These are phyloP conservation scores for Phylloporus rhodoxanthus DNA, from an alignment of 768 basidiomycete genomes.

Conservation along the genomic window DNA sequence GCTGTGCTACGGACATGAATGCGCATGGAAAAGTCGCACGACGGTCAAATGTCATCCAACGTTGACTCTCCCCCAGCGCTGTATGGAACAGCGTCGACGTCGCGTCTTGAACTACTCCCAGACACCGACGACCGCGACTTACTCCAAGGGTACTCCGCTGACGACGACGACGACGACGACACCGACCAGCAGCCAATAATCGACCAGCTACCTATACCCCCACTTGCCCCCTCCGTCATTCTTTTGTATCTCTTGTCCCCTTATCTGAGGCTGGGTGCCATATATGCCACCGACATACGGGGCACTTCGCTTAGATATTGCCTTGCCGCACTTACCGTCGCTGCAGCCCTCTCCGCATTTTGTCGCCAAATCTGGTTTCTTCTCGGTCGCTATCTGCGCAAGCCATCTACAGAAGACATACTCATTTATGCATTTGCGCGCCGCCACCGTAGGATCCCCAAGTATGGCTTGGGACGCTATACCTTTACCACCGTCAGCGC, in stretches of 20 bases:
- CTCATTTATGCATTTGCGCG: conserved; percentile 56
- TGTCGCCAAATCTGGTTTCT: conserved; percentile 71
- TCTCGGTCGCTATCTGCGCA: conserved; percentile 65
- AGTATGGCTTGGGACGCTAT: conserved; percentile 39
- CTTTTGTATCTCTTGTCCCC: conserved; percentile 68
- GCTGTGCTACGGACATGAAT: neutral
- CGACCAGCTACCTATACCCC: conserved; percentile 29
- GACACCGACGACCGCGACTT: conserved; percentile 40
- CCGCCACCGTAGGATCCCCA: conserved; percentile 45
- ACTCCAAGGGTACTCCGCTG: conserved; percentile 30
- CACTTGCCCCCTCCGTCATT: conserved; percentile 50
- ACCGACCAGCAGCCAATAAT: conserved; percentile 3
- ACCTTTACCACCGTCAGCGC: conserved; percentile 42
- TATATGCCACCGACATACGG: conserved; percentile 46
- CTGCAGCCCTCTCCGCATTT: conserved; percentile 55
- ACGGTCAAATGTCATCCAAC: neutral
- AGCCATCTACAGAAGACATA: conserved; percentile 61
- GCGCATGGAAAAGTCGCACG: conserved; percentile 17
- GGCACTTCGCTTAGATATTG: conserved; percentile 44
- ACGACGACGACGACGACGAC: conserved; percentile 42
- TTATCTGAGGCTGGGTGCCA: conserved; percentile 65
- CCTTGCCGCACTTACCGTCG: conserved; percentile 45
- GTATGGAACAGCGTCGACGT: conserved; percentile 36
- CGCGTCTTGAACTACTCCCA: conserved; percentile 61
- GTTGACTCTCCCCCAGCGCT: conserved; percentile 10